Percentiles rank a stretch among this genome's conserved stretches.
Evolutionary conservation across 108 stramenopile species (phyloP).

Genomic region (Fistulifera solaris): DNA sequence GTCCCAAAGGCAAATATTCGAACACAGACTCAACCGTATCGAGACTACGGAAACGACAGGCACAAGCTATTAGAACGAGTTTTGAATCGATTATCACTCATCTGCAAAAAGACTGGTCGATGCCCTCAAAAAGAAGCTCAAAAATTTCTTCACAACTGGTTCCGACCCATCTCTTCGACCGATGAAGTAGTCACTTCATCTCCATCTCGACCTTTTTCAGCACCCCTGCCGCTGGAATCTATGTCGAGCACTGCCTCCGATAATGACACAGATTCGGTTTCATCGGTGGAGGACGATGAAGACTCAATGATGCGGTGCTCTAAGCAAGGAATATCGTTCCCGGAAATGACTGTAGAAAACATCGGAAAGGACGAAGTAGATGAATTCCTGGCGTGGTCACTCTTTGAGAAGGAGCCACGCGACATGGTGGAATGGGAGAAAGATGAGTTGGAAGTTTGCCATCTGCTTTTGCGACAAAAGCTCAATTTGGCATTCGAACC

Average conservation of each 20-base stretch:
- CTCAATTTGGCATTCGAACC: too few relatives aligned
- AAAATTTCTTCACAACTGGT: constrained; percentile 11
- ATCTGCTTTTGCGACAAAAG: constrained; percentile 3
- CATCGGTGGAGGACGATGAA: neutral
- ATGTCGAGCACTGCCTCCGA: neutral
- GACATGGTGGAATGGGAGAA: constrained; percentile 13
- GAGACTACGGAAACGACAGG: constrained; percentile 25
- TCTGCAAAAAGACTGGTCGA: constrained; percentile 9
- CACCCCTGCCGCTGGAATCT: constrained; percentile 1
- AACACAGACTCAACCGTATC: constrained; percentile 13
- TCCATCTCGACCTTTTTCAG: too few relatives aligned
- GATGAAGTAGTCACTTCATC: constrained; percentile 13
- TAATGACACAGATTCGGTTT: neutral
- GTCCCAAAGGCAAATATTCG: constrained; percentile 24
- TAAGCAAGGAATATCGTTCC: neutral
- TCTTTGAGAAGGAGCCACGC: constrained; percentile 39
- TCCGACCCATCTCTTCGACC: constrained; percentile 20
- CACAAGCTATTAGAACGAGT: constrained; percentile 24
- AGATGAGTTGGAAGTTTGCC: constrained; percentile 4
- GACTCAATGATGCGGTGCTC: neutral
- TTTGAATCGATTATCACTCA: constrained; percentile 28
- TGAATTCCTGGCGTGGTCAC: constrained; percentile 72
- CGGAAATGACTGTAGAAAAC: neutral
- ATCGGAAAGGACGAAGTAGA: constrained; percentile 31
- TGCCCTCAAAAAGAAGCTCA: constrained; percentile 1